Base-by-base conservation (phyloP, 2,329 filamentous ascomycete genomes). In the Sphaerulina vaccinii region DNA sequence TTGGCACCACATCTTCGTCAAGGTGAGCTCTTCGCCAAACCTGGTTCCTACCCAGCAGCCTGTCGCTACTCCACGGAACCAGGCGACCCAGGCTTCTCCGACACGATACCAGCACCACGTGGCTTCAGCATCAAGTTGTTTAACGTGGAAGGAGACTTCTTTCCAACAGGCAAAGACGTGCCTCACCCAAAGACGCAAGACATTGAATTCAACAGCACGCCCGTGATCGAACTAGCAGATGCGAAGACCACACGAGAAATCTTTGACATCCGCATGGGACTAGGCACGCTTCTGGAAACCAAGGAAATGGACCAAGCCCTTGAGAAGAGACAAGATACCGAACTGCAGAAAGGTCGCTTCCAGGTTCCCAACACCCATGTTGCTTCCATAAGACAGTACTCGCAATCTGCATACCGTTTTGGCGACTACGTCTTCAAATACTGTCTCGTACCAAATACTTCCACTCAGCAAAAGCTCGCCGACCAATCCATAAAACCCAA, bases 121-220 rank as follows among this genome's bases (percentile, higher is more conserved):
- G 76, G 74, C 19, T 73, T 78, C 36, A 72, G 64, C 9, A 76
- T 79, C 67, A 79, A 79, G 57, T 60, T 79, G 36, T 79, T 79
- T 62, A 70, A 73, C 46, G 71, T 79, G n/a, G 41, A 69, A 4
- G 73, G 72, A 5, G 69, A 72, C 18, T 70, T 70, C 62, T 72
- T 75, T 43, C 64, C 71, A 7, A 65, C 65, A 23, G 71, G 71
- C 35, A 67, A 70, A 59, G 59, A 67, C 55, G 62, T 60, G 41
- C 57, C 65, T 16, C 44, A 48, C 11, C 44, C 44, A 8, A 33
- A 29, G 3, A 73, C 68, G 0, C 70, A 74, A 51, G 74, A 78
- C 55, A 73, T 78, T 57, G 73, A 74, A 15, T 78, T 79, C 63
- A 79, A 79, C 59, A 75, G 69, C 51, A 74, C 73, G 1, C 75